Evolutionary conservation across 495 filamentous ascomycete genomes (phyloP).

Genomic region (Daldinia vernicosa): DNA sequence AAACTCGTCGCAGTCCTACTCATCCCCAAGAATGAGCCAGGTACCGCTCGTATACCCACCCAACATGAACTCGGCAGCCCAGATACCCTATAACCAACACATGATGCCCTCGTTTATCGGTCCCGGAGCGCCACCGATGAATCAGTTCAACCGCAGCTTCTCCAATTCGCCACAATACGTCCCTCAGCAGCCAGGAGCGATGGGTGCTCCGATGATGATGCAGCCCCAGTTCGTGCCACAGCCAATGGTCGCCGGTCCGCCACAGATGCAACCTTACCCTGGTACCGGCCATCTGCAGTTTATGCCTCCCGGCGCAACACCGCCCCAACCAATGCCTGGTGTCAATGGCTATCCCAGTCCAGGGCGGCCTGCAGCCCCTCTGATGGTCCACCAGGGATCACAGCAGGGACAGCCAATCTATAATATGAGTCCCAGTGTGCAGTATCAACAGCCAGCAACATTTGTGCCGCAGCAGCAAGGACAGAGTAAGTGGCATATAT

Average conservation of each 20-base stretch:
- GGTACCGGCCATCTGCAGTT: slow-evolving; percentile 59
- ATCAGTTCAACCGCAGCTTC: slow-evolving; percentile 58
- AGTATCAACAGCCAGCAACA: slow-evolving; percentile 69
- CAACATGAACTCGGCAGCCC: slow-evolving; percentile 71
- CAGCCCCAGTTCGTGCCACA: slow-evolving; percentile 71
- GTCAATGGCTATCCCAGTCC: slow-evolving; percentile 82
- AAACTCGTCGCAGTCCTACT: slow-evolving; percentile 76
- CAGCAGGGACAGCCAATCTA: slow-evolving; percentile 78
- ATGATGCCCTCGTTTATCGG: slow-evolving; percentile 75
- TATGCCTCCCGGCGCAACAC: slow-evolving; percentile 68
- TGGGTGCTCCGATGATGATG: slow-evolving; percentile 81
- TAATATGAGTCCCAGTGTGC: slow-evolving; percentile 70
- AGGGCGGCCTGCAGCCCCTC: slow-evolving; percentile 77
- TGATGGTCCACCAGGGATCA: slow-evolving; percentile 77
- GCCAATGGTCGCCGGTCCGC: slow-evolving; percentile 67
- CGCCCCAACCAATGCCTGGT: slow-evolving; percentile 66
- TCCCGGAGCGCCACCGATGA: slow-evolving; percentile 68
- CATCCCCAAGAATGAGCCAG: slow-evolving; percentile 79
- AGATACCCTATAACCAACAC: slow-evolving; percentile 76
- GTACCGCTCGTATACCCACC: slow-evolving; percentile 75
- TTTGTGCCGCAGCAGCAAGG: slow-evolving; percentile 70
- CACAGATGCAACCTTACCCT: slow-evolving; percentile 78
- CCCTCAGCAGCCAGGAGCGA: slow-evolving; percentile 68
- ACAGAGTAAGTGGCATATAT: slow-evolving; percentile 69
- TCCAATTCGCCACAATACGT: slow-evolving; percentile 72